A percentile compares a stretch with the other conserved stretches of the same genome.
Conservation (phyloP, 2,329 filamentous ascomycete species). For the Cryphonectria parasitica region DNA sequence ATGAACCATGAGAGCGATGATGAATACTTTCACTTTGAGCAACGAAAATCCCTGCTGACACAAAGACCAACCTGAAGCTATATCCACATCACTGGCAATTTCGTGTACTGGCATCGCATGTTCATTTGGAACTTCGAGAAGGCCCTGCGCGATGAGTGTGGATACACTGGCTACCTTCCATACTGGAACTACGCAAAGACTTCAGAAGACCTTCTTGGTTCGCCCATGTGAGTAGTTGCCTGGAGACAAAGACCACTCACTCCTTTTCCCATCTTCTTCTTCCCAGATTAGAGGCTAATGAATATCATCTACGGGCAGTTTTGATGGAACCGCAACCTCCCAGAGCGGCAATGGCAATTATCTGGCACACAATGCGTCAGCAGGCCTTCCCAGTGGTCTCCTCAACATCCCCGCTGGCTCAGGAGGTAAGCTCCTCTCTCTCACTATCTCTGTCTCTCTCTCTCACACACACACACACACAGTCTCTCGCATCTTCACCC, state of each 20-base stretch:
- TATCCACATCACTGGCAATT: constrained; percentile 31
- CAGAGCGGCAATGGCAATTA: constrained; percentile 48
- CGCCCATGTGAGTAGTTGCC: constrained; percentile 33
- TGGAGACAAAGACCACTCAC: neutral
- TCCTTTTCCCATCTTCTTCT: too few relatives aligned
- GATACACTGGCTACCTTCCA: constrained; percentile 43
- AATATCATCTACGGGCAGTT: constrained; percentile 44
- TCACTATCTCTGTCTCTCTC: neutral
- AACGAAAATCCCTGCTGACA: neutral
- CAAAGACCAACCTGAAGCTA: neutral
- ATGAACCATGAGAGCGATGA: neutral
- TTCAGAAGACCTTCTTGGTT: constrained; percentile 42
- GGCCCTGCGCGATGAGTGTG: constrained; percentile 40
- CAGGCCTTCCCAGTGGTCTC: constrained; percentile 3
- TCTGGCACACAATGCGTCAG: constrained; percentile 2
- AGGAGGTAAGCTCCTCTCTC: constrained; percentile 7
- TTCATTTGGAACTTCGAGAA: constrained; percentile 38
- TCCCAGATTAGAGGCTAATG: neutral
- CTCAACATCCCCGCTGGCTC: constrained; percentile 10
- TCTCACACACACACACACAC: too few relatives aligned
- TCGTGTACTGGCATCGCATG: constrained; percentile 39
- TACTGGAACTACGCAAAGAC: constrained; percentile 55
- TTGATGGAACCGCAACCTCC: constrained; percentile 54
- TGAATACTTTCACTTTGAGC: neutral
- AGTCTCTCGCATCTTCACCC: too few relatives aligned